A percentile compares a stretch with the other conserved stretches of the same genome.
phyloP scores from a whole-genome alignment of 2,329 filamentous ascomycete genomes.

The Didymella pomorum region DNA sequence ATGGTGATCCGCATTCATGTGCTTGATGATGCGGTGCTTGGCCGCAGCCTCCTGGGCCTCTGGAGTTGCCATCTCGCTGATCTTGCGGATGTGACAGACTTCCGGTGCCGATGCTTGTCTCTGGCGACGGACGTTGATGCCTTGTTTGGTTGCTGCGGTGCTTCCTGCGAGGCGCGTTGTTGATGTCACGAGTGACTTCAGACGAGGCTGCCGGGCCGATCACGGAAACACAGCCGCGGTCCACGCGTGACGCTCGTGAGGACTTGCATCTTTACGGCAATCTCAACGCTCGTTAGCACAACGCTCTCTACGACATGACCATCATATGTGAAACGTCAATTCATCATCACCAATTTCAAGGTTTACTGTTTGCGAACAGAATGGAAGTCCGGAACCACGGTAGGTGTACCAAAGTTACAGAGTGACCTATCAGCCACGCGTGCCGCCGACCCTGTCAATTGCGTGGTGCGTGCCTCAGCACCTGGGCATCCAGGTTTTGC shows the following conservation, averaged over 20 bases:
- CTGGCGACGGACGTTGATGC: constrained; percentile 6
- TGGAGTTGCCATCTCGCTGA: constrained; percentile 36
- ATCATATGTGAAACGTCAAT: not conserved
- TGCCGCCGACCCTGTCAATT: constrained; percentile 12
- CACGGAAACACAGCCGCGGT: constrained; percentile 17
- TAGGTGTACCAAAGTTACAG: constrained; percentile 9
- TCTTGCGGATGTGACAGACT: not conserved
- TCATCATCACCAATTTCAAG: not conserved
- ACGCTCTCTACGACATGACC: constrained; percentile 9
- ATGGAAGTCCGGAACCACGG: constrained; percentile 1
- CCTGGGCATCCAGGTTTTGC: constrained; percentile 7
- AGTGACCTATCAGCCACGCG: constrained; percentile 4
- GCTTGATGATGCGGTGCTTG: constrained; percentile 72
- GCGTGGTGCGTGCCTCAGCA: constrained; percentile 7
- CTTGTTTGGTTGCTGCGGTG: constrained; percentile 6
- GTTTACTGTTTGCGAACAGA: not conserved
- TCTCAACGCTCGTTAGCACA: constrained; percentile 18
- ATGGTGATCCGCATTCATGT: constrained; percentile 88
- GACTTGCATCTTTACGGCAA: constrained; percentile 7
- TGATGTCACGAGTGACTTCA: constrained; percentile 19
- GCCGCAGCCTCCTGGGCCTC: constrained; percentile 57
- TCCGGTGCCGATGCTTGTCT: constrained; percentile 8
- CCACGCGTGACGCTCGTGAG: constrained; percentile 13
- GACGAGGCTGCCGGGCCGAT: constrained; percentile 19
- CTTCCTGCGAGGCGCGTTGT: constrained; percentile 4